Evolutionary conservation across 1,284 basidiomycete species (phyloP), one percentile per base, ranked within the genome.

Genomic region (Violaceomyces palustris): DNA sequence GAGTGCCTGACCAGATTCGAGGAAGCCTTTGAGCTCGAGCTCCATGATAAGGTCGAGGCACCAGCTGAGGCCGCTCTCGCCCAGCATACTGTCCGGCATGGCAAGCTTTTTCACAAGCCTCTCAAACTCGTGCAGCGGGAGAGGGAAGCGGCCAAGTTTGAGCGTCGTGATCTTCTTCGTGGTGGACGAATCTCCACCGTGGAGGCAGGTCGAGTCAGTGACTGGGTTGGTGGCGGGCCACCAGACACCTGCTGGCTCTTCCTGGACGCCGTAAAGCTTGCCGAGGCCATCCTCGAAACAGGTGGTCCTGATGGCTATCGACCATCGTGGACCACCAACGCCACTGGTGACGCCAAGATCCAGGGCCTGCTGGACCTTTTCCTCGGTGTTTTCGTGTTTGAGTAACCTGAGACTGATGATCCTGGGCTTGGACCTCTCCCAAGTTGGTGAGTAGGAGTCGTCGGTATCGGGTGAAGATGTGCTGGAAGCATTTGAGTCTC

Each of bases 261-360:
- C 27, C 22, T 50, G 35, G 24, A 50, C 9, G 31, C 27, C 28
- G 42, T 42, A 50, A 6, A 38, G 42, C 11, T 35, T 50, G 6
- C 36, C 15, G 38, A 45, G 42, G 1, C 48, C 48, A n/a, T 50
- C 48, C 19, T 50, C 48, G 38, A 45, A 50, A 4, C 48, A 28
- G 3, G 48, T 50, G 14, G 42, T 45, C 39, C 41, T 50, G 4
- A 45, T 39, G 6, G 21, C 42, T 24, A 50, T 45, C 33, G 45
- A 19, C 27, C 39, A 30, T 18, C 32, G 48, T 6, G 34, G 28
- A 22, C 42, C 48, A 24, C 44, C 15, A 15, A 50, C 39, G 10
- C 48, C 32, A 9, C 48, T n/a, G n/a, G n/a, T n/a, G n/a, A n/a
- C 48, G 12, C 48, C 17, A 14, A 22, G 35, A 17, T 24, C 33